These are phyloP conservation scores for Pelargonium citronellum DNA, from an alignment of 441 rosid species.

Conservation along the genomic window DNA sequence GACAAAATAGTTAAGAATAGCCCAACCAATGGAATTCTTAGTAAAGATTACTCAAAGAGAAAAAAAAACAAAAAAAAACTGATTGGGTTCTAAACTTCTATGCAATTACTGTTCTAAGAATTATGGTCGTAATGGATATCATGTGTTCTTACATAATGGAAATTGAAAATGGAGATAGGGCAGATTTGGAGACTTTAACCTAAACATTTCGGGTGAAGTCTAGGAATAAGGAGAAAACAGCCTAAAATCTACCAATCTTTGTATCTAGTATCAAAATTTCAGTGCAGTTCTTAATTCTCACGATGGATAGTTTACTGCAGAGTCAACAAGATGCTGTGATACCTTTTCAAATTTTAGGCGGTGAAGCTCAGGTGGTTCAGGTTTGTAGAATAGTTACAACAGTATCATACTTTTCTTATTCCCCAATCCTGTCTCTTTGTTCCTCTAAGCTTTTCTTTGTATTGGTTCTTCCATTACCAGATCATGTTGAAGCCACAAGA, in stretches of 20 bases:
- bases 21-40: too few species aligned
- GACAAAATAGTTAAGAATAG: too few species aligned
- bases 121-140: neutral
- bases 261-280: too few species aligned
- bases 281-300: constrained; percentile 14
- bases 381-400: constrained; percentile 31
- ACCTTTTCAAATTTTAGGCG: constrained; percentile 96
- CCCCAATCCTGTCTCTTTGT: neutral
- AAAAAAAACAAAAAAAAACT: neutral
- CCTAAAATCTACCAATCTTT: neutral
- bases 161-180: neutral
- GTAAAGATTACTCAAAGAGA: neutral
- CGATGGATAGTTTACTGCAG: constrained; percentile 36
- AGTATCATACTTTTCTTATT: neutral
- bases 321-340: constrained; percentile 79
- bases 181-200: neutral
- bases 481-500: constrained; percentile 95
- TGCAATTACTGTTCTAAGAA: neutral
- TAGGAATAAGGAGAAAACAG: too few species aligned
- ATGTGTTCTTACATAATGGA: neutral
- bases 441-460: neutral
- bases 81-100: neutral
- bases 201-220: too few species aligned
- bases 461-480: constrained; percentile 34
- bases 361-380: constrained; percentile 98